Conservation (phyloP, 352 stramenopile genomes). For the Pythium plurisporium region DNA sequence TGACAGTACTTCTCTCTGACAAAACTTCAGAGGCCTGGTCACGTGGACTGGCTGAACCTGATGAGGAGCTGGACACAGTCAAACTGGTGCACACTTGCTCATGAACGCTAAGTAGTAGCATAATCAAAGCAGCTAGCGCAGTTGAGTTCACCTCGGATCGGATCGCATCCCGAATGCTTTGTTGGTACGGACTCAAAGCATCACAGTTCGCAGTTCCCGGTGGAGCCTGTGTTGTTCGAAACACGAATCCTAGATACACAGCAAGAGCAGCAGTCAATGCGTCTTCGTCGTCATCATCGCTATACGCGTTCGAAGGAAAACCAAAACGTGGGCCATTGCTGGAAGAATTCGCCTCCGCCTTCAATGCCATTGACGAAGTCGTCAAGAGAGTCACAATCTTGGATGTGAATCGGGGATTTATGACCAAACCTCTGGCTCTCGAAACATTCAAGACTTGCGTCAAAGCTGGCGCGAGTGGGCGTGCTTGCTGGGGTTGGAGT, state of each 20-base stretch:
- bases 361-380: conserved; percentile 12
- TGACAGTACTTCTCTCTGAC: background rate
- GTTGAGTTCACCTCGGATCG: conserved; percentile 32
- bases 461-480: conserved; percentile 32
- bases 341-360: background rate
- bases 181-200: conserved; percentile 15
- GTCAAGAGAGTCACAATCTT: conserved; percentile 45
- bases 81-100: conserved; percentile 14
- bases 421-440: conserved; percentile 33
- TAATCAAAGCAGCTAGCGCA: conserved; percentile 17
- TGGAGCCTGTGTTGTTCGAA: conserved; percentile 6
- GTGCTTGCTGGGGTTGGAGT: conserved; percentile 5
- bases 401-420: conserved; percentile 52
- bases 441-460: conserved; percentile 54
- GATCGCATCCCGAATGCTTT: conserved; percentile 39
- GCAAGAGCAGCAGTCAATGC: conserved; percentile 38
- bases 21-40: too few species aligned
- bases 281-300: conserved; percentile 23
- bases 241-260: conserved; percentile 55
- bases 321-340: background rate
- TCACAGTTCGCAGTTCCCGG: background rate
- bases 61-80: background rate
- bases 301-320: background rate
- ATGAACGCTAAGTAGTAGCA: conserved; percentile 19
- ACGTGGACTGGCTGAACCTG: background rate